Evolutionary conservation across 495 filamentous ascomycete genomes (phyloP), one percentile per base, ranked within the genome.

Genomic region (Penicillium bovifimosum): DNA sequence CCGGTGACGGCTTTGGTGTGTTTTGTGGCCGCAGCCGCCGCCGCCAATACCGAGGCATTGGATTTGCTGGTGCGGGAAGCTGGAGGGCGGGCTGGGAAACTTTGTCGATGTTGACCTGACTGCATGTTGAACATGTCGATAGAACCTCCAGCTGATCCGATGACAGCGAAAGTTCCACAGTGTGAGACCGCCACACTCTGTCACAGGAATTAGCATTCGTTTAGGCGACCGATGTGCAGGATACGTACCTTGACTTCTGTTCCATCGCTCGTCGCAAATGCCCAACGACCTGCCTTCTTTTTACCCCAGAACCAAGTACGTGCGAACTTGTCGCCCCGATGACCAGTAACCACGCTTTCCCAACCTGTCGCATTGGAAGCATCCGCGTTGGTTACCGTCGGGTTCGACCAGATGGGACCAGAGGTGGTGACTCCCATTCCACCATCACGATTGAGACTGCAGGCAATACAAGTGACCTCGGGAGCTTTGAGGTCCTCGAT

Each of bases 281-380:
- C 84, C 93, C 93, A 99, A 47, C 93, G 81, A 16, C 93, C 93
- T 35, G 91, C 90, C 56, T 86, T 83, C 62, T 91, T 96, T 54
- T 89, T 83, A 13, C 91, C 91, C 88, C 95, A 96, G 72, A 96
- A 96, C 93, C 93, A 99, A 18, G 91, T 96, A 35, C 93, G 79
- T 33, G 88, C 93, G 59, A 78, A 87, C 41, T 84, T 82, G 57
- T 96, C 92, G 14, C 86, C 82, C 55, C 82, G 81, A 67, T 99
- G 93, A n/a, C 88, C 91, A 9, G 93, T 99, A 1, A 99, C 79
- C 13, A 99, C 82, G 61, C 91, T 96, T 65, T 97, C 95, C 92
- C 93, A 97, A 11, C 93, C 93, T 3, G 90, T 93, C 60, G 80
- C 80, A 36, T 80, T 82, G 43, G 82, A 87, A 44, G 79, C 73